These are phyloP conservation scores for Cyclanthera cordifolia DNA, from an alignment of 306 rosid genomes.

Conservation along the genomic window DNA sequence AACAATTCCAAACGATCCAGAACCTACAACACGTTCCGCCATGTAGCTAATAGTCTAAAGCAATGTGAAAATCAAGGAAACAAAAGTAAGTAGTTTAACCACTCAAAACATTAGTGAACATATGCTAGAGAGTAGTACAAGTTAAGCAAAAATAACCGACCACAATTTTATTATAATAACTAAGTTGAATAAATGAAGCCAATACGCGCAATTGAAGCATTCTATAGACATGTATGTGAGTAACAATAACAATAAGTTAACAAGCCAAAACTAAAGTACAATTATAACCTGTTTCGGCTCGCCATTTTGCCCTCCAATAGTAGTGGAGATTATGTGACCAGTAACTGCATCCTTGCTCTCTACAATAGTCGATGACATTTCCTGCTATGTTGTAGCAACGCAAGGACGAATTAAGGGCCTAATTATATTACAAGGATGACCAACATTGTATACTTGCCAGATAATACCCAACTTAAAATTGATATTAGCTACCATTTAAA, in stretches of 20 bases:
- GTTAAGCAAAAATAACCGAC: neutral
- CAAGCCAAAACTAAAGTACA: no score
- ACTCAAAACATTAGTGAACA: slow-evolving; percentile 4
- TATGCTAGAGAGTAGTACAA: neutral
- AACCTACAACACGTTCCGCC: slow-evolving; percentile 96
- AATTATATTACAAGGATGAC: neutral
- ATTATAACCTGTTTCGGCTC: slow-evolving; percentile 71
- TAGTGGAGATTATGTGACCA: slow-evolving; percentile 86
- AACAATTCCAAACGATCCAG: slow-evolving; percentile 91
- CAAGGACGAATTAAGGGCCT: neutral
- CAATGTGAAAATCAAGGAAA: slow-evolving; percentile 21
- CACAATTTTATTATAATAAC: neutral
- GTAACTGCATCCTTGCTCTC: slow-evolving; percentile 77
- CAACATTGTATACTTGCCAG: neutral
- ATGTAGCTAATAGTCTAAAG: slow-evolving; percentile 85
- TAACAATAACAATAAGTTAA: neutral
- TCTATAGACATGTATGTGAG: neutral
- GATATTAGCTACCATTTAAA: neutral
- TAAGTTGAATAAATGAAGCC: slow-evolving; percentile 3
- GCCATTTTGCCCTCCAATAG: slow-evolving; percentile 94
- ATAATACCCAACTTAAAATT: neutral
- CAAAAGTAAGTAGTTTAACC: slow-evolving; percentile 10
- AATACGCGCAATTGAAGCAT: neutral
- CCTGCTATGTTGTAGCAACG: slow-evolving; percentile 42
- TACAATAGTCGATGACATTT: slow-evolving; percentile 53